Conservation (phyloP, 2,329 filamentous ascomycete genomes). For the Arthrobotrys iridis region DNA sequence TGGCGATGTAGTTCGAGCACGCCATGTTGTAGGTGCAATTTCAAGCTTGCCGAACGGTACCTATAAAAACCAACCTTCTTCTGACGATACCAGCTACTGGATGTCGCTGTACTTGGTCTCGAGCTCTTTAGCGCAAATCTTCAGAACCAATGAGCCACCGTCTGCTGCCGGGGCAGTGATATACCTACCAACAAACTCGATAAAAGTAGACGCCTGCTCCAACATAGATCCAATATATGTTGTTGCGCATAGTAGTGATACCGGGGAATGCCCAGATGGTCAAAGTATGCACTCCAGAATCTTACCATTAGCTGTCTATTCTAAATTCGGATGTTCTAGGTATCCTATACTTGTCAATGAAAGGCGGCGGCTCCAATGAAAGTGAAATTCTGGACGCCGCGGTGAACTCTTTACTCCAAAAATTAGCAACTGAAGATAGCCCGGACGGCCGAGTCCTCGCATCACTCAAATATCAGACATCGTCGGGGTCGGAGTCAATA, state of each 20-base stretch:
- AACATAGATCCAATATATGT: conserved; percentile 68
- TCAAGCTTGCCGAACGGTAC: conserved; percentile 68
- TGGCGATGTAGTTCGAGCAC: conserved; percentile 69
- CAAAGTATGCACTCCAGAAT: conserved; percentile 78
- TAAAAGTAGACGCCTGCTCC: conserved; percentile 55
- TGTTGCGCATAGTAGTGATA: conserved; percentile 84
- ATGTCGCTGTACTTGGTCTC: conserved; percentile 67
- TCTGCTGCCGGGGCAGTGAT: conserved; percentile 26
- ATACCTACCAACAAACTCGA: conserved; percentile 56
- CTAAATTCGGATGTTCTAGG: neutral
- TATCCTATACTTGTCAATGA: conserved; percentile 38
- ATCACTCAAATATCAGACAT: conserved; percentile 12
- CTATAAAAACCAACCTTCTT: conserved; percentile 69
- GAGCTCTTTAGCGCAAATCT: neutral
- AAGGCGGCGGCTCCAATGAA: neutral
- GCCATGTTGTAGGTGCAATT: conserved; percentile 72
- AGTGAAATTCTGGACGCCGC: conserved; percentile 7
- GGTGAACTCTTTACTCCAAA: conserved; percentile 24
- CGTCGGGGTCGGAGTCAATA: neutral
- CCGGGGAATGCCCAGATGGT: conserved; percentile 85
- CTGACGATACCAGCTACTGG: conserved; percentile 59
- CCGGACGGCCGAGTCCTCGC: conserved; percentile 12
- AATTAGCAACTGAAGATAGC: conserved; percentile 13
- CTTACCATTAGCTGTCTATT: neutral
- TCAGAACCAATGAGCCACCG: conserved; percentile 34